Conservation (phyloP, 495 filamentous ascomycete species). For the Penicillium bovifimosum region DNA sequence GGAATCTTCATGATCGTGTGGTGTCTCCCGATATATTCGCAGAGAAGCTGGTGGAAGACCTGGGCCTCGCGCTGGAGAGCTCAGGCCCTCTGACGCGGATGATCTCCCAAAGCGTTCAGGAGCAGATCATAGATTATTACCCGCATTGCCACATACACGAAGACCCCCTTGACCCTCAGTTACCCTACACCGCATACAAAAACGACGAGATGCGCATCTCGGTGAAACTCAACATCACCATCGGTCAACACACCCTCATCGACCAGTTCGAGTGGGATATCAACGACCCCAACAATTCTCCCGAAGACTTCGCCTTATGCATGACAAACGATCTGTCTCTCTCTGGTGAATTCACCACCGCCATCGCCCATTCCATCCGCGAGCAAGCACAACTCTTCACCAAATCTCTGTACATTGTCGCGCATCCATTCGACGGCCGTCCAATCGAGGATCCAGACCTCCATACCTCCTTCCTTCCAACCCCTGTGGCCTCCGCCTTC, state of each 20-base stretch:
- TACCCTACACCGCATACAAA: slow-evolving; percentile 91
- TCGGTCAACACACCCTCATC: slow-evolving; percentile 87
- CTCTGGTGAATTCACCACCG: slow-evolving; percentile 92
- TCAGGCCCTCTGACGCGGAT: slow-evolving; percentile 62
- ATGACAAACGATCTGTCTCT: slow-evolving; percentile 90
- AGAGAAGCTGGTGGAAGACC: slow-evolving; percentile 84
- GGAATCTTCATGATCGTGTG: slow-evolving; percentile 91
- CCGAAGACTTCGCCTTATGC: slow-evolving; percentile 84
- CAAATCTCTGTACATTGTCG: slow-evolving; percentile 84
- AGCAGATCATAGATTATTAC: slow-evolving; percentile 89
- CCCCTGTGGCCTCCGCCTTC: slow-evolving; percentile 77
- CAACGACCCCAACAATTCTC: slow-evolving; percentile 86
- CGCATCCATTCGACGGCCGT: slow-evolving; percentile 90
- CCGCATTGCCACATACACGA: slow-evolving; percentile 86
- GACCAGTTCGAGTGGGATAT: slow-evolving; percentile 99
- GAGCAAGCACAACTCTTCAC: slow-evolving; percentile 94
- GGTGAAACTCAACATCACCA: slow-evolving; percentile 95
- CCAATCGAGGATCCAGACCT: slow-evolving; percentile 90
- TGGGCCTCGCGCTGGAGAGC: slow-evolving; percentile 67
- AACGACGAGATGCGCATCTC: slow-evolving; percentile 98
- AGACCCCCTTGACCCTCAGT: slow-evolving; percentile 80
- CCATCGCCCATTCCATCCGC: slow-evolving; percentile 93
- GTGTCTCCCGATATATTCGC: slow-evolving; percentile 76
- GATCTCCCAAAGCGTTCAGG: slow-evolving; percentile 72
- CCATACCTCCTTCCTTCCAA: slow-evolving; percentile 74